A percentile compares a stretch with the other conserved stretches of the same genome.
Conservation (phyloP, 345 rosid species). For the Ceriops decandra region DNA sequence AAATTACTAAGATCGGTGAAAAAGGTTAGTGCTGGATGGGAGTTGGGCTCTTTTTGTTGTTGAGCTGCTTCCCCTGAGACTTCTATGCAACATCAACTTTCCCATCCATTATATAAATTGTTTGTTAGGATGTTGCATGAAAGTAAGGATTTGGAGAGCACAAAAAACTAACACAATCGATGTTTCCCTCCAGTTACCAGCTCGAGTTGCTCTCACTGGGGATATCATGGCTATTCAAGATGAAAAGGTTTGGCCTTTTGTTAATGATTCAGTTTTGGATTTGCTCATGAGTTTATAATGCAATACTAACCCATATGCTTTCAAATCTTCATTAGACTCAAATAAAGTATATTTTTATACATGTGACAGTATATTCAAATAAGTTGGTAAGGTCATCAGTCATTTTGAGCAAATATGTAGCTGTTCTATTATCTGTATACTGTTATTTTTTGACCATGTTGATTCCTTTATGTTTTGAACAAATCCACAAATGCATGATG, state of each 20-base stretch:
- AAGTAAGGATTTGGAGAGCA: neutral
- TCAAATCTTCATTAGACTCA: neutral
- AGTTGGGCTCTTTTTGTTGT: conserved; percentile 16
- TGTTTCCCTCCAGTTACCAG: conserved; percentile 56
- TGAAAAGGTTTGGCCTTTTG: conserved; percentile 45
- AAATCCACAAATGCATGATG: neutral
- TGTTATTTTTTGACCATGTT: neutral
- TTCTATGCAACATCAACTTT: neutral
- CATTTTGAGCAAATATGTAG: too few species aligned
- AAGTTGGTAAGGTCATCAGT: too few species aligned
- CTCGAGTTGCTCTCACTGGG: conserved; percentile 73
- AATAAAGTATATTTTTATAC: too few species aligned
- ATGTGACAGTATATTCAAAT: too few species aligned
- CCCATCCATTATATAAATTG: too few species aligned
- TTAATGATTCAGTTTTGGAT: neutral
- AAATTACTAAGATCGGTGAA: conserved; percentile 49
- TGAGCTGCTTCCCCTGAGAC: neutral
- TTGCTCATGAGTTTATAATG: neutral
- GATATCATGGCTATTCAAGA: conserved; percentile 62
- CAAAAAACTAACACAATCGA: conserved; percentile 3
- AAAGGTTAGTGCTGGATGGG: conserved; percentile 44
- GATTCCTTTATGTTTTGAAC: too few species aligned
- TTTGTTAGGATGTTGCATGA: conserved; percentile 3
- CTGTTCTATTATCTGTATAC: neutral
- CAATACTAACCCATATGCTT: neutral